Base-by-base conservation (phyloP, 345 rosid species). In the Aethionema arabicum region DNA sequence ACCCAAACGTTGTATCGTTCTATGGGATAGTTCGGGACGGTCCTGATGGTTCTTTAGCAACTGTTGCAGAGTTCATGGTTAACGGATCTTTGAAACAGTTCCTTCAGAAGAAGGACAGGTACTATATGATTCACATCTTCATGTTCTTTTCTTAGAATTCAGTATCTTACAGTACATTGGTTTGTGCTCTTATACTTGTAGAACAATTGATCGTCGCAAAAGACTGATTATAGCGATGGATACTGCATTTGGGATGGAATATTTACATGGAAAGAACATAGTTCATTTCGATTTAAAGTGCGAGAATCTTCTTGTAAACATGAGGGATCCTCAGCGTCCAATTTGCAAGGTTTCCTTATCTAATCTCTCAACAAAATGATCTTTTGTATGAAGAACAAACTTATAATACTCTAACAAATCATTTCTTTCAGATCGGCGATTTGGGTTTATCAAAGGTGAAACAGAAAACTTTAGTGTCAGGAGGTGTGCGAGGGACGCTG, bases 1-100 rank as follows among this genome's bases (percentile, higher is more conserved):
- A 93, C 77, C 99, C 99, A 33, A 93, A 90, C 71, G 99, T 93
- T 42, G 96, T 93, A 67, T 79, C 99, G 48, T 90, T 93, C 78
- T 93, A 93, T 77, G 99, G 97, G 47, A 90, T 93, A 71, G 99
- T 90, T 59, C 96, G 99, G 73, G 99, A 90, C 79, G 99, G 99
- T 53, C 99, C 96, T 48, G 95, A 90, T 60, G 99, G 97, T 59
- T 85, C 95, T 50, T 74, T 93, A 59, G 99, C 99, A 39, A 93
- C 99, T 32, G 88, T 93, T 29, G 90, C 97, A 0, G 99, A 93
- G 71, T 93, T 93, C 76, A 93, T 93, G 99, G 77, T 93, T 65
- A 93, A 93, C 71, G 99, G 99, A 69, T 93, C 99, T 40, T 78
- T 93, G 76, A 93, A 93, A 78, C 99, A 93, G 73, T 93, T 93